These are phyloP conservation scores for Diaporthe aspalathi DNA, from an alignment of 2,329 filamentous ascomycete species.

Conservation along the genomic window DNA sequence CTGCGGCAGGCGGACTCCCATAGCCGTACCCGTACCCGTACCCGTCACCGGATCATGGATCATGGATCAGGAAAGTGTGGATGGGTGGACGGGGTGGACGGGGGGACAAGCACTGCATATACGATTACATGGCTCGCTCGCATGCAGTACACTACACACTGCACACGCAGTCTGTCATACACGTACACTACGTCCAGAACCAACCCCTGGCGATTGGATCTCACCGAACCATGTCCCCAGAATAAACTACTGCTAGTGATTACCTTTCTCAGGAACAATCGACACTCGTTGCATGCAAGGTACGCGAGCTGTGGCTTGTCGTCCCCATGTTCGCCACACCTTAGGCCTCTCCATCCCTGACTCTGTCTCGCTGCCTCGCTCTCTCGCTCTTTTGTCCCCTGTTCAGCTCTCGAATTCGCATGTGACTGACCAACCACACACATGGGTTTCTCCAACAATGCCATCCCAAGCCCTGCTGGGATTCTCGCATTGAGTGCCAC, in stretches of 20 bases:
- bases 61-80: too few species aligned
- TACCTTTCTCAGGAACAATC: slow-evolving; percentile 26
- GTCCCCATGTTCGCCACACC: slow-evolving; percentile 6
- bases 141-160: background rate
- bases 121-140: background rate
- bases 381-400: background rate
- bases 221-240: background rate
- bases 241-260: slow-evolving; percentile 24
- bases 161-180: background rate
- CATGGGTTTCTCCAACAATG: slow-evolving; percentile 8
- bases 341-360: slow-evolving; percentile 21
- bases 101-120: too few species aligned
- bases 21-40: background rate
- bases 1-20: too few species aligned
- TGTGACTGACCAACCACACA: slow-evolving; percentile 6
- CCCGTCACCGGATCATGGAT: background rate
- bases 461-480: slow-evolving; percentile 4
- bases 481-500: slow-evolving; percentile 17
- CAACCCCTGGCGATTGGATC: background rate
- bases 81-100: too few species aligned
- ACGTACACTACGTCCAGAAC: too few species aligned
- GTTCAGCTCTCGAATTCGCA: background rate
- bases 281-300: slow-evolving; percentile 11
- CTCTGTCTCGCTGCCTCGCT: background rate
- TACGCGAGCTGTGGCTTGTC: slow-evolving; percentile 17